Percentiles rank a stretch among this genome's conserved stretches.
Evolutionary conservation across 768 basidiomycete genomes (phyloP).

Genomic region (Dioszegia crocea): DNA sequence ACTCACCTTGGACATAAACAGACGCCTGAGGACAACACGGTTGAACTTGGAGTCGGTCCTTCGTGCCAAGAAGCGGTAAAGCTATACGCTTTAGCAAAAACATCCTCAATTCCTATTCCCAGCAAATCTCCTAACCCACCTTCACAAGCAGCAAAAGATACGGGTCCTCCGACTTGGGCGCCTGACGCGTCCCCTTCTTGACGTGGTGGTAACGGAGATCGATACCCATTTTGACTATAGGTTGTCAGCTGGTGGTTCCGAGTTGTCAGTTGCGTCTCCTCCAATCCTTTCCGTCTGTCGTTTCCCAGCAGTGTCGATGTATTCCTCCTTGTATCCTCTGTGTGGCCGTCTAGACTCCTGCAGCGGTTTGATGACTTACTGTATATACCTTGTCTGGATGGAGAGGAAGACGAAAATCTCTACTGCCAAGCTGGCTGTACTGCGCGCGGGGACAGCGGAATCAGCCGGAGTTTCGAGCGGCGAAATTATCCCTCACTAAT

Average conservation of each 20-base stretch:
- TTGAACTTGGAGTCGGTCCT: conserved; percentile 95
- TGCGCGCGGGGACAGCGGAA: too few relatives aligned
- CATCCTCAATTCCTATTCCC: not conserved
- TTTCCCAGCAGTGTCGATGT: not conserved
- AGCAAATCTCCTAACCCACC: conserved; percentile 54
- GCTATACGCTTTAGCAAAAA: conserved; percentile 54
- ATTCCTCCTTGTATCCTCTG: not conserved
- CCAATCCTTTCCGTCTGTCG: not conserved
- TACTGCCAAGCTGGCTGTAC: too few relatives aligned
- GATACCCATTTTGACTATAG: conserved; percentile 64
- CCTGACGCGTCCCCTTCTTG: conserved; percentile 91
- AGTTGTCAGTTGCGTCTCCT: not conserved
- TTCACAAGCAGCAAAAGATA: conserved; percentile 98
- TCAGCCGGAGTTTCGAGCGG: too few relatives aligned
- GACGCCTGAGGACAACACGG: conserved; percentile 83
- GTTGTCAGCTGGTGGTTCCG: not conserved
- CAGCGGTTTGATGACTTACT: not conserved
- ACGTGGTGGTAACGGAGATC: conserved; percentile 95
- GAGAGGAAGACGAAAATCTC: not conserved
- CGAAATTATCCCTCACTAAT: too few relatives aligned
- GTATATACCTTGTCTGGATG: not conserved
- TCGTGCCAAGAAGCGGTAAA: conserved; percentile 97
- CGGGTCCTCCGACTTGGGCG: conserved; percentile 98
- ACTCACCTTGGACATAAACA: conserved; percentile 80
- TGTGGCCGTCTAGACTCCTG: not conserved